phyloP scores from a whole-genome alignment of 495 filamentous ascomycete genomes.

The Daldinia caldariorum region DNA sequence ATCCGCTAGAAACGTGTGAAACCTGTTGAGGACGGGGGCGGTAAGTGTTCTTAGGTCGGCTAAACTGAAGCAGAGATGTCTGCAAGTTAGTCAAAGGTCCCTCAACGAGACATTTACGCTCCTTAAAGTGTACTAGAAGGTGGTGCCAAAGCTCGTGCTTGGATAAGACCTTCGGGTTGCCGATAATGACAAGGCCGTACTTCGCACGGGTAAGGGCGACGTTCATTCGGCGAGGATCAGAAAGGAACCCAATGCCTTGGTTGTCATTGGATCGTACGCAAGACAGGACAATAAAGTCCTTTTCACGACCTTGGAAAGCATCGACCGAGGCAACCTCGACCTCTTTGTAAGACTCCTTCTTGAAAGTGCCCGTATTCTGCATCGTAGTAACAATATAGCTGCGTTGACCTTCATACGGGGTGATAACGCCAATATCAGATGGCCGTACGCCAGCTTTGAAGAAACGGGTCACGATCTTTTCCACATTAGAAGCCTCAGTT shows the following conservation, averaged over 20 bases:
- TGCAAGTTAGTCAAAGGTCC: constrained; percentile 96
- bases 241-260: constrained; percentile 98
- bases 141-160: constrained; percentile 99
- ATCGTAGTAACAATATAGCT: constrained; percentile 99
- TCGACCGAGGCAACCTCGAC: constrained; percentile 98
- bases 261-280: constrained; percentile 99
- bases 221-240: constrained; percentile 96
- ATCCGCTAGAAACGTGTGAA: constrained; percentile 77
- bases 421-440: constrained; percentile 94
- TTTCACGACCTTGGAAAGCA: constrained; percentile 98
- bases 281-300: constrained; percentile 98
- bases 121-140: constrained; percentile 96
- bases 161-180: constrained; percentile 96
- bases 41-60: constrained; percentile 89
- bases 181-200: constrained; percentile 93
- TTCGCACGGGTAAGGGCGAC: constrained; percentile 98
- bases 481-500: constrained; percentile 95
- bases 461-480: constrained; percentile 98
- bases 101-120: constrained; percentile 94
- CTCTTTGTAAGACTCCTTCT: constrained; percentile 98
- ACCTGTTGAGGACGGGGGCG: constrained; percentile 70
- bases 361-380: constrained; percentile 96
- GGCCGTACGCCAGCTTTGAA: constrained; percentile 99
- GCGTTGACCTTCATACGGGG: constrained; percentile 97
- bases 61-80: constrained; percentile 93